Evolutionary conservation across 768 basidiomycete genomes (phyloP).

Genomic region (Tylopilus balloui): DNA sequence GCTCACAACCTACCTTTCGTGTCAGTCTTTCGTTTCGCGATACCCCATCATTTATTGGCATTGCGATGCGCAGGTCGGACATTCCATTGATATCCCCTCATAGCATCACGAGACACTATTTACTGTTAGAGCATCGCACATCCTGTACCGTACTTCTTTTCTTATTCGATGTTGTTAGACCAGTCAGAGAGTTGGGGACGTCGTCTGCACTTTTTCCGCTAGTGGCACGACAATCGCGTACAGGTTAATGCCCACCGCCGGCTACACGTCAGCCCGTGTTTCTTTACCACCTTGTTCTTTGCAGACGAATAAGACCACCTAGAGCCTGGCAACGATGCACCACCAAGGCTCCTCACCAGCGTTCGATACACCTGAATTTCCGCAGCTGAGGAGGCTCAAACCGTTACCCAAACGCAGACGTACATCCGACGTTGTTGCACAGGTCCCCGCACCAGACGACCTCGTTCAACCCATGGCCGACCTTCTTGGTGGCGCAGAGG

Average conservation of each 20-base stretch:
- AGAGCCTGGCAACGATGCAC: conserved; percentile 40
- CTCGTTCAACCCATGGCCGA: conserved; percentile 29
- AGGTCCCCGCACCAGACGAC: conserved; percentile 24
- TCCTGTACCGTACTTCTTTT: conserved; percentile 38
- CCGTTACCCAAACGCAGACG: conserved; percentile 76
- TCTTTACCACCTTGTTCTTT: conserved; percentile 21
- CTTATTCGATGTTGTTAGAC: conserved; percentile 22
- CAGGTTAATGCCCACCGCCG: not conserved
- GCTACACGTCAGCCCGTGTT: conserved; percentile 31
- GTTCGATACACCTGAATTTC: conserved; percentile 64
- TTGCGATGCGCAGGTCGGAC: conserved; percentile 49
- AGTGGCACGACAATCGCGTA: conserved; percentile 13
- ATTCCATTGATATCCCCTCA: conserved; percentile 37
- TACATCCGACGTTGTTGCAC: conserved; percentile 37
- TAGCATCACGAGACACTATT: conserved; percentile 59
- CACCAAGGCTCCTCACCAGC: conserved; percentile 49
- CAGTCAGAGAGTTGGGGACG: too few relatives aligned
- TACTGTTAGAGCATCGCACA: conserved; percentile 65
- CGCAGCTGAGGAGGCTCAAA: conserved; percentile 61
- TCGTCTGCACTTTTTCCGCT: not conserved
- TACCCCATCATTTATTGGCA: conserved; percentile 41
- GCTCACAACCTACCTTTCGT: conserved; percentile 35
- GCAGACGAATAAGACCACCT: conserved; percentile 9
- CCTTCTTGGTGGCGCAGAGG: conserved; percentile 44
- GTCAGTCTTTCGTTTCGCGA: conserved; percentile 51